Evolutionary conservation across 2,329 filamentous ascomycete species (phyloP).

Genomic region (Zopfia rhizophila): DNA sequence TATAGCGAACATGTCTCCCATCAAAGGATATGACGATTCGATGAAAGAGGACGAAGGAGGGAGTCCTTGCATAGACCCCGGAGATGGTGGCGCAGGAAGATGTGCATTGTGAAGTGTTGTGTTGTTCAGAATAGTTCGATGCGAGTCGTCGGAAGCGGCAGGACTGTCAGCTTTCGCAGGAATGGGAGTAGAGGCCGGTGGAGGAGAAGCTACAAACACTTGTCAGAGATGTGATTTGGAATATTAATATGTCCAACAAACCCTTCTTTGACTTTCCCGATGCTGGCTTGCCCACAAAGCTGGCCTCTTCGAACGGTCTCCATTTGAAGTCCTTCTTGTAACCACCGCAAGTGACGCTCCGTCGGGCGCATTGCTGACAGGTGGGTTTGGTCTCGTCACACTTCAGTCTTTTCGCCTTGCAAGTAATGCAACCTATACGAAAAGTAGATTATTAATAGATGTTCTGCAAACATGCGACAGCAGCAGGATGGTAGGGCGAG

Average conservation of each 20-base stretch:
- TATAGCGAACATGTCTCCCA: slow-evolving; percentile 22
- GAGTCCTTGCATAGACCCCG: slow-evolving; percentile 21
- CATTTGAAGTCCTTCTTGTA: slow-evolving; percentile 83
- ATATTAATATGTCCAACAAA: slow-evolving; percentile 27
- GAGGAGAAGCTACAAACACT: slow-evolving; percentile 19
- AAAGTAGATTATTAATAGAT: slow-evolving; percentile 17
- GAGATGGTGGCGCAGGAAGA: slow-evolving; percentile 22
- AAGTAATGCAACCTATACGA: slow-evolving; percentile 73
- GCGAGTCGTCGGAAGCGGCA: slow-evolving; percentile 12
- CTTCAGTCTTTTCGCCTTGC: slow-evolving; percentile 77
- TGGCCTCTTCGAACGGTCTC: slow-evolving; percentile 74
- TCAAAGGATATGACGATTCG: slow-evolving; percentile 20
- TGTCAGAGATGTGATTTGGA: slow-evolving; percentile 21
- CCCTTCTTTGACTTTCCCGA: slow-evolving; percentile 59
- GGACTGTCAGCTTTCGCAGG: slow-evolving; percentile 12
- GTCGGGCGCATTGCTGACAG: slow-evolving; percentile 72
- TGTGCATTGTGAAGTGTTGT: slow-evolving; percentile 19
- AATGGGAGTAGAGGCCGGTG: slow-evolving; percentile 14
- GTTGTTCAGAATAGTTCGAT: slow-evolving; percentile 14
- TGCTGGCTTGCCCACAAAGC: slow-evolving; percentile 58
- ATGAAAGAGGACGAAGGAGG: slow-evolving; percentile 23
- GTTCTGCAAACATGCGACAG: slow-evolving; percentile 4
- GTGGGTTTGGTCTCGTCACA: slow-evolving; percentile 78
- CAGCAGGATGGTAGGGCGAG: not conserved
- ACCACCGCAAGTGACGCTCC: slow-evolving; percentile 73